Evolutionary conservation across 441 rosid genomes (phyloP), one percentile per base, ranked within the genome.

Genomic region (Kokia cookei): DNA sequence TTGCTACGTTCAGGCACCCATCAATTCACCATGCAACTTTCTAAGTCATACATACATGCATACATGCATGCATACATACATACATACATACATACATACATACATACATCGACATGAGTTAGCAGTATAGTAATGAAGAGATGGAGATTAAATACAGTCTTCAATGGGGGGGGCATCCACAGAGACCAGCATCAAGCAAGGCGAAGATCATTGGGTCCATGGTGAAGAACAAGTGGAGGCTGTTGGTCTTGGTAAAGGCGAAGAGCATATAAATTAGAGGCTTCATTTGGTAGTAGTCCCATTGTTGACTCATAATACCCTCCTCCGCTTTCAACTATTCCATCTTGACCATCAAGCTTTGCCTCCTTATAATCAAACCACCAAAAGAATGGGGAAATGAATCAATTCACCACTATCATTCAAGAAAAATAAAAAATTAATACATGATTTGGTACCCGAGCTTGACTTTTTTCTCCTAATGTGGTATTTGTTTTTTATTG

Each of bases 251-350:
- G 80, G 74, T 82, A 82, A 19, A 85, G 73, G 51, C 84, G 86
- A 50, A 82, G 76, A 26, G 86, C 84, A 59, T 74, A 82, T 6
- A 82, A 78, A 55, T 78, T 79, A 4, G 84, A 24, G 3, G 82
- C 87, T 5, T 79, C 86, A n/a, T 75, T 71, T 7, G 85, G 78
- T 5, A 80, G 17, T 15, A 80, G 17, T 13, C 85, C 80, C 7
- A 77, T 8, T n/a, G 84, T 75, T 24, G 87, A 69, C 42, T 83
- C 85, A 61, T 84, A 83, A 5, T 76, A 88, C 22, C 22, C 22
- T 65, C 76, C 85, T 27, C 78, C 90, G 42, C 76, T 75, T 7
- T 87, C 86, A 73, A 83, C 84, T 8, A 82, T 26, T 6, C 85
- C 92, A 51, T 68, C 87, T 61, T 43, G 69, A 42, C 27, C 32